Percentiles rank a stretch among this genome's conserved stretches.
Conservation (phyloP, 2,329 filamentous ascomycete genomes). For the Alternaria sp. region DNA sequence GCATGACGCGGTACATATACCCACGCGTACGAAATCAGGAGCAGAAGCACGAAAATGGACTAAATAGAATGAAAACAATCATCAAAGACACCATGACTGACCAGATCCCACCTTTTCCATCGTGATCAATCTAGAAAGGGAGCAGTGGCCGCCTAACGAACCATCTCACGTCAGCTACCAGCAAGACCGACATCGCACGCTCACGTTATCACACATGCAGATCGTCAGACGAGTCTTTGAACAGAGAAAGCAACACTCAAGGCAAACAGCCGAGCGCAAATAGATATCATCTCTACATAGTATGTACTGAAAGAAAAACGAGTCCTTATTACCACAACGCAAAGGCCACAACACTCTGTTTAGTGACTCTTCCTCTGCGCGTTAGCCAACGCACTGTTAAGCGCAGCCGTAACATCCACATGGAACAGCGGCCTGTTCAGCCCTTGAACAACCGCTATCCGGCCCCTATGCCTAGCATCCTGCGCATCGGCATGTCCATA, state of each 20-base stretch:
- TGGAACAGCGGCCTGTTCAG: conserved; percentile 94
- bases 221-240: not conserved
- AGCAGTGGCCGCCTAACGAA: not conserved
- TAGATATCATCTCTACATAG: not conserved
- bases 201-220: not conserved
- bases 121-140: not conserved
- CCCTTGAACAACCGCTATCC: conserved; percentile 72
- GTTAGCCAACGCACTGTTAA: conserved; percentile 87
- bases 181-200: not conserved
- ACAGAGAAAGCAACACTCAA: not conserved
- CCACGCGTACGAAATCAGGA: not conserved
- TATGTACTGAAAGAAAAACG: not conserved
- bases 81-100: not conserved
- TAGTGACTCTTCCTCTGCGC: conserved; percentile 55
- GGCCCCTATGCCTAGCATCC: conserved; percentile 46
- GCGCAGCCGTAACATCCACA: conserved; percentile 87
- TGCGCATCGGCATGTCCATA: conserved; percentile 29
- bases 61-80: not conserved
- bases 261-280: not conserved
- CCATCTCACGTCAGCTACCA: not conserved
- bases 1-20: conserved; percentile 5
- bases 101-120: not conserved
- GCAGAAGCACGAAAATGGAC: not conserved
- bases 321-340: not conserved
- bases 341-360: not conserved